Conservation (phyloP, 2,329 filamentous ascomycete species). For the Knufia fluminis region DNA sequence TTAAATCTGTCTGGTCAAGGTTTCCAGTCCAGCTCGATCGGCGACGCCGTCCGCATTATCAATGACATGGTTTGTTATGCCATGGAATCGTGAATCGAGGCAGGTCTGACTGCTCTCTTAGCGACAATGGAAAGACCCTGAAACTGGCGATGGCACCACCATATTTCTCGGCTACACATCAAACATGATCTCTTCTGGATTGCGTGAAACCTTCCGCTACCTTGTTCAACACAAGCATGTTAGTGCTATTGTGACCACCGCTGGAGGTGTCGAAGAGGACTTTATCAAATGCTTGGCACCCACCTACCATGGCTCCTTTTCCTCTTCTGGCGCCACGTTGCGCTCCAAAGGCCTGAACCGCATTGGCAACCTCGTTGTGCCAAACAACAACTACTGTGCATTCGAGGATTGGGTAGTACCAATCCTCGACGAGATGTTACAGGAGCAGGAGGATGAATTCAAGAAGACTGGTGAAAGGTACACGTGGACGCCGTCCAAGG, state of each 20-base stretch:
- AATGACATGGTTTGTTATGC: slow-evolving; percentile 70
- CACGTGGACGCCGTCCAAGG: slow-evolving; percentile 86
- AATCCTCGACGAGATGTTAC: slow-evolving; percentile 87
- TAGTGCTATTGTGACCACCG: slow-evolving; percentile 87
- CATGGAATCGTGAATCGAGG: neutral
- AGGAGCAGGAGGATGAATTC: slow-evolving; percentile 78
- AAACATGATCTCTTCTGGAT: slow-evolving; percentile 91
- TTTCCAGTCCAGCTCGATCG: slow-evolving; percentile 71
- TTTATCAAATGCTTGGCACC: slow-evolving; percentile 95
- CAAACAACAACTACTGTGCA: slow-evolving; percentile 92
- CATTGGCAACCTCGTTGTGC: slow-evolving; percentile 90
- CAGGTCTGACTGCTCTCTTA: slow-evolving; percentile 39
- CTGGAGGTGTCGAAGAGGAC: slow-evolving; percentile 92
- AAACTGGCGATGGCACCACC: slow-evolving; percentile 70
- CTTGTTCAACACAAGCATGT: slow-evolving; percentile 88
- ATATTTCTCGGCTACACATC: slow-evolving; percentile 97
- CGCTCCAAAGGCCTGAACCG: slow-evolving; percentile 83
- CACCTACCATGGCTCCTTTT: slow-evolving; percentile 86
- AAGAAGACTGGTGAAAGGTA: slow-evolving; percentile 57
- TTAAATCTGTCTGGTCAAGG: slow-evolving; percentile 78
- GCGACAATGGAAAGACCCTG: slow-evolving; percentile 67
- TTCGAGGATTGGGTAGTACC: slow-evolving; percentile 98
- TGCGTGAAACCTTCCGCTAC: slow-evolving; percentile 84
- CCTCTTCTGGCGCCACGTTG: slow-evolving; percentile 63
- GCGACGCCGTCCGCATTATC: slow-evolving; percentile 81